Percentiles rank a stretch among this genome's conserved stretches.
Conservation (phyloP, 2,329 filamentous ascomycete genomes). For the Aspergillus bombycis region DNA sequence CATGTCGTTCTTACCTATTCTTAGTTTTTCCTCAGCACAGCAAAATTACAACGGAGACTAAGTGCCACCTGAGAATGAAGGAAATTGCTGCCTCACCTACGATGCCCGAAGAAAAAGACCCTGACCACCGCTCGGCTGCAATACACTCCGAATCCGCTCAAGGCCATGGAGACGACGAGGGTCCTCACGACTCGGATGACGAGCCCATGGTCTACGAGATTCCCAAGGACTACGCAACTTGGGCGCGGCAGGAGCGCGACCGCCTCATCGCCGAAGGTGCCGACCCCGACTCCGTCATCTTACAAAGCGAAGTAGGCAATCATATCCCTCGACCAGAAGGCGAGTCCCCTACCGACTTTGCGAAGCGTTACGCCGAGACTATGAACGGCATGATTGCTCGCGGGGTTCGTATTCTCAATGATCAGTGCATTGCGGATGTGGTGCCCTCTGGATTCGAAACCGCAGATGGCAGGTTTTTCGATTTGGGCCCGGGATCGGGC, state of each 20-base stretch:
- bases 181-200: background rate
- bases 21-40: too few species aligned
- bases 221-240: background rate
- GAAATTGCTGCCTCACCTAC: background rate
- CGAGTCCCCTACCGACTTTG: background rate
- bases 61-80: background rate
- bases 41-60: too few species aligned
- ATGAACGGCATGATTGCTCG: background rate
- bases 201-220: background rate
- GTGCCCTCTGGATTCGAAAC: background rate
- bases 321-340: background rate
- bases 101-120: background rate
- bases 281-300: background rate
- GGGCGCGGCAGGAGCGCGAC: background rate
- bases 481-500: background rate
- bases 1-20: too few species aligned
- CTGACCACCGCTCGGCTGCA: rapidly evolving
- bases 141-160: background rate
- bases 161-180: background rate
- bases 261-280: background rate
- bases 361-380: background rate
- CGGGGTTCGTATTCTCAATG: background rate
- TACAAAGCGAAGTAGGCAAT: background rate
- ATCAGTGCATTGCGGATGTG: background rate
- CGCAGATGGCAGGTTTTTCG: background rate